Evolutionary conservation across 2,329 filamentous ascomycete species (phyloP), one percentile per base, ranked within the genome.

Genomic region (Gyromitra esculenta): DNA sequence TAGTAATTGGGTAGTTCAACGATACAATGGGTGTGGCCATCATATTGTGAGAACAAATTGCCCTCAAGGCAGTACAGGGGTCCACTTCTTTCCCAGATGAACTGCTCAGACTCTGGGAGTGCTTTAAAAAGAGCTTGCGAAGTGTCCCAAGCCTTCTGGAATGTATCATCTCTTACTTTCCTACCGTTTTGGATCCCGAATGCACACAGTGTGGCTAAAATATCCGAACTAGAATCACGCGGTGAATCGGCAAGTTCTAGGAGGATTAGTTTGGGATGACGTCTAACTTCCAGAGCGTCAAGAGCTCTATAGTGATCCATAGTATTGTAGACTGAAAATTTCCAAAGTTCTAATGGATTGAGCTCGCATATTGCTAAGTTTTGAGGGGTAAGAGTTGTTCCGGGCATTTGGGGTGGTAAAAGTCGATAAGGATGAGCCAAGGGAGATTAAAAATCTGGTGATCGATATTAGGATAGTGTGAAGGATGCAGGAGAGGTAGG

Each of bases 1-100:
- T 13, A 15, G 21, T 41, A 43, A 21, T 45, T 11, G 21, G 18
- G 37, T 18, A 41, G 31, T 43, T 63, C 59, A 63, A 63, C 37
- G 13, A 63, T 45, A 18, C 59, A 63, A 6, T 63, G 59, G 8
- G 59, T 63, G 21, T 43, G 59, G 3, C 8, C 5, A 25, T 63
- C 59, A 18, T 62, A 63, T 8, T 9, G 37, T 25, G 59, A 43
- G 18, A 21, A 63, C 6, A 45, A 45, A 63, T 63, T 18, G 8
- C 25, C n/a, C 21, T 45, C 9, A 9, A 45, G n/a, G 37, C 37
- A 63, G 25, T 31, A 21, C 6, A 63, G 43, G 3, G 37, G 18
- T 7, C 54, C 54, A n/a, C 1, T 21, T 25, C 2, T 15, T 45
- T 5, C 7, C 59, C 39, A 63, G 15, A 45, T 5, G 11, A 43